Evolutionary conservation across 2,329 filamentous ascomycete genomes (phyloP), one percentile per base, ranked within the genome.

Genomic region (Aspergillus sp.): DNA sequence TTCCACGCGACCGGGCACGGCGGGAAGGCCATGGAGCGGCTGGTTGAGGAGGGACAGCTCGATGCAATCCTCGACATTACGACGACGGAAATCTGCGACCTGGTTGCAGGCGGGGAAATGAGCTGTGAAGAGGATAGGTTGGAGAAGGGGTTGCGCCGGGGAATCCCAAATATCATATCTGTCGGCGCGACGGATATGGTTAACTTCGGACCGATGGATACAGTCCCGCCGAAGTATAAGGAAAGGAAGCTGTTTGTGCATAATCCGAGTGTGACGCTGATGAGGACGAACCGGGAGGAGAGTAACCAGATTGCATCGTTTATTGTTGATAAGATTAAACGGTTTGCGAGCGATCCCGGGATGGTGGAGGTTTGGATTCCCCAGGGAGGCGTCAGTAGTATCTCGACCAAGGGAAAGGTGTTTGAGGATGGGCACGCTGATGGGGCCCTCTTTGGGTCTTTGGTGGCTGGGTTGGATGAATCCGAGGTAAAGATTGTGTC

Each of bases 1-100:
- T 90, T 90, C 66, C 87, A 90, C 64, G 87, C 87, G 2, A 90
- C 87, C 0, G 88, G 88, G 0, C 80, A 85, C 13, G 88, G 88
- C 0, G 88, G 88, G 2, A 80, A 80, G 51, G 85, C 87, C 0
- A 88, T 90, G 87, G 88, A 90, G 67, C 76, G 85, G 1, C 75
- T 90, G 3, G 73, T 89, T 1, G 66, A 68, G 0, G 83, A 87
- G 62, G 78, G 78, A 0, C 73, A 76, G n/a, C 74, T 91, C 2
- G 85, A 89, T 64, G 88, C 83, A 0, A 80, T 90, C 0, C 73
- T 90, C 3, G 88, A 91, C 65, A 71, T 90, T n/a, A 90, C 88
- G 0, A 90, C 87, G 0, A 89, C 86, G 0, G 88, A 91, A 65
- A 79, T 89, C 17, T 83, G 83, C 43, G 88, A 90, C 64, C 74